Base-by-base conservation (phyloP, 768 basidiomycete genomes). In the Tephrocybe sp. region DNA sequence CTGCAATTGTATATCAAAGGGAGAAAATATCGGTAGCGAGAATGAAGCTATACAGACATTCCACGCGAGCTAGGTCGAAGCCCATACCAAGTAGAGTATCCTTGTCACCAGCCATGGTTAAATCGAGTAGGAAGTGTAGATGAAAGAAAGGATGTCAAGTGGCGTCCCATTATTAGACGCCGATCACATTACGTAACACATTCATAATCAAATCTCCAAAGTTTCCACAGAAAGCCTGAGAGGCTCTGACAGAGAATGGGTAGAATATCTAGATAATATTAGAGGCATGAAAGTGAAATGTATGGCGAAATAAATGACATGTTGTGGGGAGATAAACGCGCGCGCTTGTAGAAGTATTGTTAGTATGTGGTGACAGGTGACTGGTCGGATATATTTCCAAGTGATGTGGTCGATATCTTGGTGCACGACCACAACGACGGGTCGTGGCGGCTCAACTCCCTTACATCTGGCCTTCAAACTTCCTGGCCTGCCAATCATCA, bases 11-110 rank as follows among this genome's bases (percentile, higher is more conserved):
- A 42, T 52, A 41, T 59, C 50, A 11, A 29, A 53, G 34, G 34
- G 36, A 23, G 45, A 52, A 38, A 42, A 39, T 52, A 29, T 41
- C 6, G 13, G 33, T 42, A 24, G 42, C 41, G 27, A 29, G 5
- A 13, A 19, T 49, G 22, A 56, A 43, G 43, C 54, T 48, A 36
- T 36, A 53, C 88, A 61, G 58, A 94, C 93, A 95, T 60, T 93
- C 91, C 38, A 95, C 83, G 52, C 94, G 80, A 13, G 82, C 79
- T 19, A 78, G 62, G 53, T 94, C 88, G 57, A 97, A 97, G 11
- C 94, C 94, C 90, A 95, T 94, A 18, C 78, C 73, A 10, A 92
- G 59, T 27, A 97, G 73, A 12, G 82, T 80, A 13, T 91, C 87
- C 69, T 79, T 82, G 67, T 91, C 89, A 56, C 75, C 72, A 45